These are phyloP conservation scores for Handroanthus guayacan DNA, from an alignment of 257 asterid genomes.

Conservation along the genomic window DNA sequence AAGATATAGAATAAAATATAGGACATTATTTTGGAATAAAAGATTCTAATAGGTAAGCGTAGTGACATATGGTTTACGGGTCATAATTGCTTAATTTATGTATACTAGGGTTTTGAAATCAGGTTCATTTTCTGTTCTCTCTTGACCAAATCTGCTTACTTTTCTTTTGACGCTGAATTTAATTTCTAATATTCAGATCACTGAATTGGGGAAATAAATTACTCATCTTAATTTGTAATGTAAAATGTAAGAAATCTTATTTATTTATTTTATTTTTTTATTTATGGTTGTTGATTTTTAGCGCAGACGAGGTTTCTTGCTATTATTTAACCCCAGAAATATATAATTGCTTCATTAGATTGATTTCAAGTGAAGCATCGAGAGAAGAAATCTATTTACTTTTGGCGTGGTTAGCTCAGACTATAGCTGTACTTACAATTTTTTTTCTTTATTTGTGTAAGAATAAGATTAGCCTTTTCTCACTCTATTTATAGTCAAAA, in stretches of 20 bases:
- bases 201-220: background rate
- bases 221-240: background rate
- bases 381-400: background rate
- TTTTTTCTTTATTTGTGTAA: background rate
- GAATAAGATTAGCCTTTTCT: background rate
- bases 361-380: background rate
- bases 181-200: background rate
- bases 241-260: background rate
- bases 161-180: background rate
- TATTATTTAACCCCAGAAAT: background rate
- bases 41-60: too few relatives aligned
- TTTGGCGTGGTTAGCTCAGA: background rate
- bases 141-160: background rate
- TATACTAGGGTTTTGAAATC: conserved; percentile 38
- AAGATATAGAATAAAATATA: too few relatives aligned
- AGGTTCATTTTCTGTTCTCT: conserved; percentile 28
- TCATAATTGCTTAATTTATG: too few relatives aligned
- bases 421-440: background rate
- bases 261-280: background rate
- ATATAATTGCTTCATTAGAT: background rate
- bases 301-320: background rate
- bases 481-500: too few relatives aligned
- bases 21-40: too few relatives aligned
- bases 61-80: too few relatives aligned
- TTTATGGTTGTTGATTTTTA: conserved; percentile 21